Percentiles rank a stretch among this genome's conserved stretches.
phyloP scores from a whole-genome alignment of 1,284 basidiomycete genomes.

The Microbotryum violaceum region DNA sequence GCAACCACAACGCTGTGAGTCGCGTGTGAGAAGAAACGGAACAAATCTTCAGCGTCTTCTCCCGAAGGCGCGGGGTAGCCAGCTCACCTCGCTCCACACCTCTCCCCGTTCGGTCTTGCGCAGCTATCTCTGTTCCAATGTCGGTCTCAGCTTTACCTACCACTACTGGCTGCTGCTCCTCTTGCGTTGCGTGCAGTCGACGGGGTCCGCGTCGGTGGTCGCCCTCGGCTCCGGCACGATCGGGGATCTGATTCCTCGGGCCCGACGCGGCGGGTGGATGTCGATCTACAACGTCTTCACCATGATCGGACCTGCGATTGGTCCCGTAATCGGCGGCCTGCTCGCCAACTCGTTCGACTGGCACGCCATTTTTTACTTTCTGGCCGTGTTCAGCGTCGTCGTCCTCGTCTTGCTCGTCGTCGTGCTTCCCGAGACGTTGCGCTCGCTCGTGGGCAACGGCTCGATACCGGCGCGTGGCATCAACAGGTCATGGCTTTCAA shows the following conservation, averaged over 20 bases:
- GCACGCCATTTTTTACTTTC: constrained; percentile 66
- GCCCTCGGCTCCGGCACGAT: constrained; percentile 32
- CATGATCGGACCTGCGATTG: constrained; percentile 16
- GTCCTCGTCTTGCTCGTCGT: constrained; percentile 48
- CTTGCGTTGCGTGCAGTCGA: constrained; percentile 54
- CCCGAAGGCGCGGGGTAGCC: too few relatives aligned
- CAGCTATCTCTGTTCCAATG: constrained; percentile 41
- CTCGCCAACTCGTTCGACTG: constrained; percentile 32
- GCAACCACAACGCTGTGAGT: constrained; percentile 48
- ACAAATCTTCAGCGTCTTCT: too few relatives aligned
- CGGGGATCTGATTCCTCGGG: constrained; percentile 29
- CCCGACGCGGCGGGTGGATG: constrained; percentile 28
- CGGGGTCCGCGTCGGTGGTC: constrained; percentile 46
- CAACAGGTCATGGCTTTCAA: constrained; percentile 19
- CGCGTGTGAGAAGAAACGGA: too few relatives aligned
- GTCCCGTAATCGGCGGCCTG: constrained; percentile 32
- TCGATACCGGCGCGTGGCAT: constrained; percentile 31
- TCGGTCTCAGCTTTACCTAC: constrained; percentile 55
- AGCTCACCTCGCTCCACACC: neutral
- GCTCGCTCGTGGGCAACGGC: constrained; percentile 42
- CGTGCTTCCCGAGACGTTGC: constrained; percentile 58
- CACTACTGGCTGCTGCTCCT: constrained; percentile 56
- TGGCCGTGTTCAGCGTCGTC: constrained; percentile 54
- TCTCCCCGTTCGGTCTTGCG: neutral
- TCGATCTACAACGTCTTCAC: constrained; percentile 9